Conservation (phyloP, 2,329 filamentous ascomycete species). For the Colletotrichum kahawae region DNA sequence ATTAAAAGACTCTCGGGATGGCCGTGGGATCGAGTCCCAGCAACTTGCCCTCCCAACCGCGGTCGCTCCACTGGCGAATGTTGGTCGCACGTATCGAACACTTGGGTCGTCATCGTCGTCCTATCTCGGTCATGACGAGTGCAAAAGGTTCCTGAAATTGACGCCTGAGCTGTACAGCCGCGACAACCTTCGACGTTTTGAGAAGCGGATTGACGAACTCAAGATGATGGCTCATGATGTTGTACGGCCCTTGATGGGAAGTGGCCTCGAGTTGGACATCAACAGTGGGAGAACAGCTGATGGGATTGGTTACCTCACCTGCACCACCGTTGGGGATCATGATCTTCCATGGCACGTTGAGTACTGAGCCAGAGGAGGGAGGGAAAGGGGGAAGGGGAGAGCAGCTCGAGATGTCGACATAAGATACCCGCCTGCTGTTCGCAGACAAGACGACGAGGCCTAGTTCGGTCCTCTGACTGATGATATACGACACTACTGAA, state of each 20-base stretch:
- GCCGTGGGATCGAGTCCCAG: constrained; percentile 32
- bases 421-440: not conserved
- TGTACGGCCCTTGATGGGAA: constrained; percentile 85
- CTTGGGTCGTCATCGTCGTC: constrained; percentile 68
- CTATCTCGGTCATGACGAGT: constrained; percentile 85
- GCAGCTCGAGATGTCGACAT: not conserved
- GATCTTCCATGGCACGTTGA: constrained; percentile 57
- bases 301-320: constrained; percentile 55
- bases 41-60: constrained; percentile 39
- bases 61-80: constrained; percentile 56
- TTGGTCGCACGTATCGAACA: constrained; percentile 78
- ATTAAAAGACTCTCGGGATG: constrained; percentile 32
- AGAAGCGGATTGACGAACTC: constrained; percentile 86
- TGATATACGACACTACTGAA: constrained; percentile 7
- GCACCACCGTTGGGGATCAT: constrained; percentile 51
- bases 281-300: constrained; percentile 47
- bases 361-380: constrained; percentile 22
- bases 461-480: not conserved
- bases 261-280: constrained; percentile 81
- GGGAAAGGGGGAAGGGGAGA: not conserved
- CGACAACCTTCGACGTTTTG: constrained; percentile 85
- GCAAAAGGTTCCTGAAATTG: constrained; percentile 88
- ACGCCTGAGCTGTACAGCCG: constrained; percentile 82
- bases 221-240: constrained; percentile 82
- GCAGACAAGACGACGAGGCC: not conserved